A percentile compares a stretch with the other conserved stretches of the same genome.
phyloP scores from a whole-genome alignment of 805 yeast genomes.

The Kodamaea kaohsiungensis region DNA sequence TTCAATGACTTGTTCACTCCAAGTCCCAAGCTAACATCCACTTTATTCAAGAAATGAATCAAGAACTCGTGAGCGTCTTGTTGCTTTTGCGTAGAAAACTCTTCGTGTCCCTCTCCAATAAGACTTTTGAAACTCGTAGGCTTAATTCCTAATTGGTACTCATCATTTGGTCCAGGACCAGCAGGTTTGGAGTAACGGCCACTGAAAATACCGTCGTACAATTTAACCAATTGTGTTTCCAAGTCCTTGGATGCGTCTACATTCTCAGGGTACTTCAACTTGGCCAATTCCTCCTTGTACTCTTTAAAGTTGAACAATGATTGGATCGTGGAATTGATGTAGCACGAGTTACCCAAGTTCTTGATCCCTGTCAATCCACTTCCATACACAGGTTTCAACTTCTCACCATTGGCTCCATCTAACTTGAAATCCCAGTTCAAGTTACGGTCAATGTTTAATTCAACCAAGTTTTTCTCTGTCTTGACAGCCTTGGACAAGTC shows the following conservation, averaged over 20 bases:
- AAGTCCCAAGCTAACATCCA: constrained; percentile 49
- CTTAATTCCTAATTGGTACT: constrained; percentile 73
- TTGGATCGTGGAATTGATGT: constrained; percentile 80
- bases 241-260: constrained; percentile 60
- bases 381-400: constrained; percentile 68
- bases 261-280: constrained; percentile 15
- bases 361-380: constrained; percentile 78
- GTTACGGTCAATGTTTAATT: constrained; percentile 90
- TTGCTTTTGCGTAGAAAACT: constrained; percentile 83
- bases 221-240: constrained; percentile 72
- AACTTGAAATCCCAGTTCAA: constrained; percentile 89
- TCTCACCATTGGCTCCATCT: constrained; percentile 69
- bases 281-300: constrained; percentile 41
- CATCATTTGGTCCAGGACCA: constrained; percentile 31
- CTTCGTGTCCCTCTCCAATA: constrained; percentile 76
- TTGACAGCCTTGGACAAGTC: constrained; percentile 56
- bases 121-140: constrained; percentile 76
- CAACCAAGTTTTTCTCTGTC: constrained; percentile 86
- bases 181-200: constrained; percentile 70
- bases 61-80: constrained; percentile 96
- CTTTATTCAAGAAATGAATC: constrained; percentile 59
- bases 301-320: constrained; percentile 52
- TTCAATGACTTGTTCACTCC: constrained; percentile 60
- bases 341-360: constrained; percentile 93
- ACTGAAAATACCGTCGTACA: constrained; percentile 75